phyloP scores from a whole-genome alignment of 2,329 filamentous ascomycete genomes.

The Colletotrichum orchidophilum region DNA sequence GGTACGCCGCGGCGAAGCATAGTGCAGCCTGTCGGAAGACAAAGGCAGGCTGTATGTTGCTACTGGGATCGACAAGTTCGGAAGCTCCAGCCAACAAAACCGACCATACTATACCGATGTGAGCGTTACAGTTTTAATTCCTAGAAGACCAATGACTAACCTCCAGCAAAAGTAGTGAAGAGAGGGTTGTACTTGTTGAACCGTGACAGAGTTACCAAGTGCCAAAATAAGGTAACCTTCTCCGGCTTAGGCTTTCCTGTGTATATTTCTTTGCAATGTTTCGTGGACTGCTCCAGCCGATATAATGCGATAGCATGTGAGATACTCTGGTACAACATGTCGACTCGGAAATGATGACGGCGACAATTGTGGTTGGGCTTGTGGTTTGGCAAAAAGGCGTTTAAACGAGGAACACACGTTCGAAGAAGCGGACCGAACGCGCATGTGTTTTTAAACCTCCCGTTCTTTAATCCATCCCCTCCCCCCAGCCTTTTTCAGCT shows the following conservation, averaged over 20 bases:
- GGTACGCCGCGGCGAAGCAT: conserved; percentile 37
- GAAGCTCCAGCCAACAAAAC: conserved; percentile 26
- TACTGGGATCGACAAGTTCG: conserved; percentile 11
- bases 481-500: not conserved
- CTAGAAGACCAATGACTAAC: not conserved
- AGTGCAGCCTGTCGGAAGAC: conserved; percentile 38
- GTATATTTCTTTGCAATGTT: conserved; percentile 23
- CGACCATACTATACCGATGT: conserved; percentile 26
- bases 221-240: conserved; percentile 27
- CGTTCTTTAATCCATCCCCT: not conserved
- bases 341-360: not conserved
- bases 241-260: conserved; percentile 21
- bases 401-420: not conserved
- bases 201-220: conserved; percentile 23
- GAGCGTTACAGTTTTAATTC: not conserved
- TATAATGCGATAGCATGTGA: conserved; percentile 17
- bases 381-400: not conserved
- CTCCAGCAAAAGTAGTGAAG: conserved; percentile 31
- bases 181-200: conserved; percentile 31
- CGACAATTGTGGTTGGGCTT: conserved; percentile 1
- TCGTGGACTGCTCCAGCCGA: conserved; percentile 20
- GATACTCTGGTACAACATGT: conserved; percentile 12
- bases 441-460: conserved; percentile 4
- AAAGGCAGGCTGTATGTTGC: conserved; percentile 24
- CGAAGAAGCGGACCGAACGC: conserved; percentile 11